Base-by-base conservation (phyloP, 75 land plant genomes). In the Cunninghamia lanceolata region DNA sequence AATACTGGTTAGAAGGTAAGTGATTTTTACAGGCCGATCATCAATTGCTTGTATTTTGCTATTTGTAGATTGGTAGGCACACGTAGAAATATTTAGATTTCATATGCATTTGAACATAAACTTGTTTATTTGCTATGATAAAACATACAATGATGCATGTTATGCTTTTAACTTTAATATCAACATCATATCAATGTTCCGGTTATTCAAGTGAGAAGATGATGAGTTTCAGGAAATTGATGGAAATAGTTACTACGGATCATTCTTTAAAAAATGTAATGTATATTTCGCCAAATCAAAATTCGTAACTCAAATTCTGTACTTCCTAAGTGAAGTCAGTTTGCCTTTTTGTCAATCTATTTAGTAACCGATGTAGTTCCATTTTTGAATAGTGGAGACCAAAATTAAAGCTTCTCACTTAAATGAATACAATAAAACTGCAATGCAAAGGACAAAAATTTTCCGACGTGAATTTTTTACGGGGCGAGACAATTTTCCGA, bases 1-100 rank as follows among this genome's bases (percentile, higher is more conserved):
- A 97, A 97, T 91, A 96, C 98, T 35, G 98, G 99, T 63, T 97
- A 90, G 63, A 68, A 21, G 7, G 77, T 35, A 84, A 84, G 36
- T 84, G 36, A 34, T 80, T 8, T 10, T 36, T 66, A 66, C 70
- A 5, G 28, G 70, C 70, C 2, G 9, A 66, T 21, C 70, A 25
- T 66, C 9, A 4, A n/a, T 66, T n/a, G 9, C n/a, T 25, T 28
- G 0, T 4, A 28, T 28, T 66, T 66, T 66, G 5, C 70, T 2
- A 28, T 66, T 66, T 66, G 5, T 66, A 66, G 70, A 21, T 66
- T 66, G 70, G 70, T 66, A 66, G 70, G 54, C 15, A 66, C 25
- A 4, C 2, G 0, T 7, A 66, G 70, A 4, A 66, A 28, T 66
- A 28, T n/a, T 28, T 0, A 28, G 7, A 53, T 53, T 53, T 13